These are phyloP conservation scores for Filobasidium floriforme DNA, from an alignment of 768 basidiomycete species.

Conservation along the genomic window DNA sequence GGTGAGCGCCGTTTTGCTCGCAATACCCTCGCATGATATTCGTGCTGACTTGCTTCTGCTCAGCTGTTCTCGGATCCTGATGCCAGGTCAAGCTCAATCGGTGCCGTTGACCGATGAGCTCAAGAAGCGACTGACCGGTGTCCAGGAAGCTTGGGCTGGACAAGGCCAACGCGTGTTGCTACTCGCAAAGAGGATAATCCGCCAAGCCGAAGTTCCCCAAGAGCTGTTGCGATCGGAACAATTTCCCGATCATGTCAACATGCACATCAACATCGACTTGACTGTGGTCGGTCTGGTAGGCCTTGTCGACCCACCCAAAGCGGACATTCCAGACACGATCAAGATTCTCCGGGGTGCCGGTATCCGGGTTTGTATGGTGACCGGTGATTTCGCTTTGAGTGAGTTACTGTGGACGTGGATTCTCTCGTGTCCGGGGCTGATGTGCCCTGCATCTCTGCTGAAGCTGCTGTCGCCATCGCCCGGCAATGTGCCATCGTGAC, in stretches of 20 bases:
- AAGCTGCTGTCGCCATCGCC: conserved; percentile 53
- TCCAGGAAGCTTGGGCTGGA: conserved; percentile 51
- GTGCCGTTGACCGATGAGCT: conserved; percentile 40
- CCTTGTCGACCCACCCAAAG: conserved; percentile 56
- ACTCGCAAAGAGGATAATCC: conserved; percentile 51
- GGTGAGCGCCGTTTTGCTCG: conserved; percentile 2
- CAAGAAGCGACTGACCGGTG: conserved; percentile 27
- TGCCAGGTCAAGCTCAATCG: conserved; percentile 45
- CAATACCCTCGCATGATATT: background rate
- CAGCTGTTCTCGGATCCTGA: conserved; percentile 43
- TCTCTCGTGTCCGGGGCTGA: background rate
- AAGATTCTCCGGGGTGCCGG: conserved; percentile 50
- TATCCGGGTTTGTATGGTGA: conserved; percentile 61
- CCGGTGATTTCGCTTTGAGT: conserved; percentile 52
- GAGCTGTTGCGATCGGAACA: conserved; percentile 42
- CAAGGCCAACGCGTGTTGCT: conserved; percentile 60
- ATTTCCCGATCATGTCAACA: conserved; percentile 49
- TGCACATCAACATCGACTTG: conserved; percentile 48
- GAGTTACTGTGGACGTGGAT: background rate
- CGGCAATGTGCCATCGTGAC: conserved; percentile 57
- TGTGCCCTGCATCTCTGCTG: background rate
- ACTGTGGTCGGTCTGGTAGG: conserved; percentile 57
- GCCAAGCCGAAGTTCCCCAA: conserved; percentile 42
- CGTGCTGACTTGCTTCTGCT: background rate
- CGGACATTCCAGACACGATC: conserved; percentile 51